Evolutionary conservation across 2,329 filamentous ascomycete species (phyloP).

Genomic region (Albophoma yamanashiensis): DNA sequence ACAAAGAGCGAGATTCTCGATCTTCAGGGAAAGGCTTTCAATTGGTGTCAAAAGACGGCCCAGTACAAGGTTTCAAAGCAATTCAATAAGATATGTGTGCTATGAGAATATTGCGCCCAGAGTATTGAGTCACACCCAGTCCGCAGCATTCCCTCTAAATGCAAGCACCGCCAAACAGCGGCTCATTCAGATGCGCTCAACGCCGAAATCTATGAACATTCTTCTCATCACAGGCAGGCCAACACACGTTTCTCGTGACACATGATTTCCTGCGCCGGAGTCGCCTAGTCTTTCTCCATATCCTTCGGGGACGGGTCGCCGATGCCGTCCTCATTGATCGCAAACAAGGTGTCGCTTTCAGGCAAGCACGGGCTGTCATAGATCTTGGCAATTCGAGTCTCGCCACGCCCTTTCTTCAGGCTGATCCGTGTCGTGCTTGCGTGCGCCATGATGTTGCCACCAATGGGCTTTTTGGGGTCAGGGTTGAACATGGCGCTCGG

Average conservation of each 20-base stretch:
- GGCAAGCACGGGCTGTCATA: conserved; percentile 97
- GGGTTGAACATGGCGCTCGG: conserved; percentile 98
- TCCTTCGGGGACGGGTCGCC: conserved; percentile 94
- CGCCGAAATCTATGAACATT: conserved; percentile 19
- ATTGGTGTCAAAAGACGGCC: neutral
- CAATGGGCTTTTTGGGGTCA: conserved; percentile 97
- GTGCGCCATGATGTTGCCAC: conserved; percentile 97
- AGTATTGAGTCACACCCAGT: neutral
- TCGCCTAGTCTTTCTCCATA: conserved; percentile 62
- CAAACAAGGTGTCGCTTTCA: conserved; percentile 92
- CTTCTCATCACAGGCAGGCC: neutral
- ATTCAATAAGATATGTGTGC: neutral
- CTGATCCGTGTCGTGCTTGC: conserved; percentile 91
- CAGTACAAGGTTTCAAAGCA: neutral
- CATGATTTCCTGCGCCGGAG: neutral
- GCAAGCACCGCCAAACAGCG: neutral
- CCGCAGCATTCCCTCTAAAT: neutral
- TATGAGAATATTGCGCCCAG: neutral
- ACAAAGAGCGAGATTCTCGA: neutral
- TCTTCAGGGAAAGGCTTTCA: conserved; percentile 3
- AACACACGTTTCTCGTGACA: neutral
- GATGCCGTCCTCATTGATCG: conserved; percentile 94
- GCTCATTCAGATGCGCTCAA: conserved; percentile 11
- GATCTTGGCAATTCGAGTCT: conserved; percentile 97
- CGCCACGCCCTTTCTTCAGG: conserved; percentile 87